Conservation (phyloP, 2,329 filamentous ascomycete genomes). For the Myotisia sp. region DNA sequence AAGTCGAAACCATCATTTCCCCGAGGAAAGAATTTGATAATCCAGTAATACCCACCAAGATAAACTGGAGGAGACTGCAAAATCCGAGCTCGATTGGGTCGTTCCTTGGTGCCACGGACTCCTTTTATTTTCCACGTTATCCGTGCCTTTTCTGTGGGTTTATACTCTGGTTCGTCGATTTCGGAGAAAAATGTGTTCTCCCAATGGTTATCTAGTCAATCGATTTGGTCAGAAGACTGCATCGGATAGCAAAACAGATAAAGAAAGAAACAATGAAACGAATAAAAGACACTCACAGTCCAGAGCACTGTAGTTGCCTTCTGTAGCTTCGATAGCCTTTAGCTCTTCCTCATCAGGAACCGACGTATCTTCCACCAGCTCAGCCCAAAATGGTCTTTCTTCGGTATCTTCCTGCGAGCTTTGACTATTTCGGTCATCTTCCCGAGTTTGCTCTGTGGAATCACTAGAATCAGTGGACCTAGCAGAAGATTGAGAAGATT, state of each 20-base stretch:
- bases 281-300: constrained; percentile 30
- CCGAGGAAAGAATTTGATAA: constrained; percentile 50
- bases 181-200: constrained; percentile 42
- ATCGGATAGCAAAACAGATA: background rate
- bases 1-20: constrained; percentile 46
- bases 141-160: constrained; percentile 38
- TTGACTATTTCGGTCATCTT: constrained; percentile 7
- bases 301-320: constrained; percentile 39
- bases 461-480: constrained; percentile 6
- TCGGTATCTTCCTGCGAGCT: constrained; percentile 6
- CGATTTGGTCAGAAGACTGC: constrained; percentile 4
- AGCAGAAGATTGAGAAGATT: constrained; percentile 8
- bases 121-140: constrained; percentile 46
- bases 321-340: constrained; percentile 38
- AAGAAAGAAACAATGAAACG: background rate
- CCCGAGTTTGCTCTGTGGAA: constrained; percentile 9
- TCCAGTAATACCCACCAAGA: constrained; percentile 49
- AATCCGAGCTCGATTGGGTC: constrained; percentile 43
- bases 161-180: constrained; percentile 45
- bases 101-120: constrained; percentile 47
- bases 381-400: constrained; percentile 37
- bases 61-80: constrained; percentile 44
- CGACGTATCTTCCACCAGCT: constrained; percentile 43
- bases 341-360: constrained; percentile 44
- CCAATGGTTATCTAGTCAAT: constrained; percentile 39